Conservation (phyloP, 148 eudicot genomes). For the Drosera capensis region DNA sequence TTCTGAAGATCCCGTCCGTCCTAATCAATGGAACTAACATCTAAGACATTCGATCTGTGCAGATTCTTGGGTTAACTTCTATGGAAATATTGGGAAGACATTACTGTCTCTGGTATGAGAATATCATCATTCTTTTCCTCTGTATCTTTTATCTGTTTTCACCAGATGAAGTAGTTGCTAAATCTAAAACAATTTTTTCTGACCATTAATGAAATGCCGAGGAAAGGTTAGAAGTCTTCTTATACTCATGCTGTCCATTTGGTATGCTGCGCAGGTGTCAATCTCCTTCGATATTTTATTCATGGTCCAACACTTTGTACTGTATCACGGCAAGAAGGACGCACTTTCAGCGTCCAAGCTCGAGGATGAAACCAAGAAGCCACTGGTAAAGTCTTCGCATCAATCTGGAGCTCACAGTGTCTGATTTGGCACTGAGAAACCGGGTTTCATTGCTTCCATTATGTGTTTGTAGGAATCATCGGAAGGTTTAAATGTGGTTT, state of each 20-base stretch:
- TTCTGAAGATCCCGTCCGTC: background rate
- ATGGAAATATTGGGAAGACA: slow-evolving; percentile 11
- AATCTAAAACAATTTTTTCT: background rate
- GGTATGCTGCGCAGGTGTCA: slow-evolving; percentile 2
- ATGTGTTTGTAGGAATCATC: no score
- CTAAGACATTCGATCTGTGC: no score
- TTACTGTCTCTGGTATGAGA: slow-evolving; percentile 7
- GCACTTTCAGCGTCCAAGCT: background rate
- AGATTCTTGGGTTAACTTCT: slow-evolving; percentile 14
- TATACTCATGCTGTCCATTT: background rate
- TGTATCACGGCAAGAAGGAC: slow-evolving; percentile 4
- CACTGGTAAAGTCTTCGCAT: slow-evolving; percentile 8
- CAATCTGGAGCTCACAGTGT: background rate
- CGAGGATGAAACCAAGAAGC: slow-evolving; percentile 1
- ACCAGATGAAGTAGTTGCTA: background rate
- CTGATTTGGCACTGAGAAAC: no score
- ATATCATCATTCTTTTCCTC: background rate
- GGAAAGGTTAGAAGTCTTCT: no score
- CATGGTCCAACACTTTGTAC: slow-evolving; percentile 8
- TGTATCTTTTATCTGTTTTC: background rate
- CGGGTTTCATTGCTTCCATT: no score
- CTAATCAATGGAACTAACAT: background rate
- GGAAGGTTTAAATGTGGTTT: no score
- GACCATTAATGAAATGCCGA: no score
- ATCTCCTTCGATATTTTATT: slow-evolving; percentile 8